Evolutionary conservation across 177 flowering plant genomes (phyloP).

Genomic region (Telopea speciosissima): DNA sequence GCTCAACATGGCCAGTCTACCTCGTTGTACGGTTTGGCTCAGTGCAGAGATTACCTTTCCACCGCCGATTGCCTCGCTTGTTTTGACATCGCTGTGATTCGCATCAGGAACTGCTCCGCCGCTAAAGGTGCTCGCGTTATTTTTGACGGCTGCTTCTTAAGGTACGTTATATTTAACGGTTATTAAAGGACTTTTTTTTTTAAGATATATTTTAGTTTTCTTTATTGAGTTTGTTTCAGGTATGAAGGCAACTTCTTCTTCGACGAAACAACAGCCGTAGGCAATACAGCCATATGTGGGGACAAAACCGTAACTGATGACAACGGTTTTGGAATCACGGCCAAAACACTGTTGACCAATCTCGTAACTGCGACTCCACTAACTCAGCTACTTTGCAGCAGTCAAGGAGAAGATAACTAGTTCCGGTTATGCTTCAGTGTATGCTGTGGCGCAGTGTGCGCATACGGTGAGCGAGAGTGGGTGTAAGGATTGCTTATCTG

Average conservation of each 20-base stretch:
- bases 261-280: slow-evolving; percentile 27
- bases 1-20: background rate
- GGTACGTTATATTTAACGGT: background rate
- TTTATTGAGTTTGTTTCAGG: too few species aligned
- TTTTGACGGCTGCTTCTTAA: slow-evolving; percentile 19
- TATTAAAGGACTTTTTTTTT: too few species aligned
- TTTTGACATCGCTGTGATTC: slow-evolving; percentile 9
- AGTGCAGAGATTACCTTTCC: slow-evolving; percentile 22
- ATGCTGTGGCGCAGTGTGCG: slow-evolving; percentile 43
- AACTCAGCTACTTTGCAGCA: slow-evolving; percentile 32
- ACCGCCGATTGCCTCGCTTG: slow-evolving; percentile 18
- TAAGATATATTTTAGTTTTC: too few species aligned
- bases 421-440: slow-evolving; percentile 12
- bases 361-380: slow-evolving; percentile 35
- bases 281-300: slow-evolving; percentile 24
- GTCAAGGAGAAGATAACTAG: slow-evolving; percentile 10
- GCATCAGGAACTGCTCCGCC: slow-evolving; percentile 9
- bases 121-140: slow-evolving; percentile 12
- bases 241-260: slow-evolving; percentile 37
- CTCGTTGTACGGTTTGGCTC: slow-evolving; percentile 10
- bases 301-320: slow-evolving; percentile 18
- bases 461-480: slow-evolving; percentile 21
- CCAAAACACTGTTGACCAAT: slow-evolving; percentile 14
- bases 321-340: slow-evolving; percentile 16
- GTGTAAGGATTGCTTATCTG: slow-evolving; percentile 34